Evolutionary conservation across 495 filamentous ascomycete species (phyloP).

Genomic region (Tuber umbilicatum): DNA sequence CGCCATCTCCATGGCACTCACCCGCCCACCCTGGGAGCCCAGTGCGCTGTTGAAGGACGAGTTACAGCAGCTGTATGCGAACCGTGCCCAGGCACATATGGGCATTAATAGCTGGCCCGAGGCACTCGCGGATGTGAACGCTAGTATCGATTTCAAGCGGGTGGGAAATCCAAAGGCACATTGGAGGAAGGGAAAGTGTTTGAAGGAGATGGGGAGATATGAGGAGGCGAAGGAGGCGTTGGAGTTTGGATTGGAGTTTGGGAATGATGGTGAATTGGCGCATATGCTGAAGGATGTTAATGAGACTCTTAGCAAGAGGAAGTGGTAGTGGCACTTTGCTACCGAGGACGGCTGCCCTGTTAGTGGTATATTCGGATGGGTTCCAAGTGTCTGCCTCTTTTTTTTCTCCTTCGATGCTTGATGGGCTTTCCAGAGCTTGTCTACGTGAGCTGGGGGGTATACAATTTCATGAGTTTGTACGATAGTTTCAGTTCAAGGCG

Average conservation of each 20-base stretch:
- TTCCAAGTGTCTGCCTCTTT: not conserved
- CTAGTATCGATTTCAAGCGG: constrained; percentile 81
- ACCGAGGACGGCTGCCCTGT: not conserved
- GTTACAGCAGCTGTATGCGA: constrained; percentile 66
- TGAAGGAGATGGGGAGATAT: constrained; percentile 83
- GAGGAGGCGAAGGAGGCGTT: constrained; percentile 76
- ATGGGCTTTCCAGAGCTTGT: not conserved
- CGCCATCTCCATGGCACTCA: constrained; percentile 79
- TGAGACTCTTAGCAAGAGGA: constrained; percentile 23
- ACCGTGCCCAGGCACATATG: constrained; percentile 88
- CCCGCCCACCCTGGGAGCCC: constrained; percentile 81
- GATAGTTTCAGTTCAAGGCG: constrained; percentile 1
- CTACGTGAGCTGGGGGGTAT: not conserved
- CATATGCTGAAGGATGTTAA: constrained; percentile 61
- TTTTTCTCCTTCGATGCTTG: not conserved
- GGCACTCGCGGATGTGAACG: constrained; percentile 73
- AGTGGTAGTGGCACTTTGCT: constrained; percentile 11
- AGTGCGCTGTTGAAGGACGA: constrained; percentile 74
- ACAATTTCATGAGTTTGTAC: not conserved
- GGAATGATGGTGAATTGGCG: constrained; percentile 63
- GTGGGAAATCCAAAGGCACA: constrained; percentile 87
- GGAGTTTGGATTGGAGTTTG: constrained; percentile 68
- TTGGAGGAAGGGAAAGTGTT: constrained; percentile 74
- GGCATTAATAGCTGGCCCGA: constrained; percentile 69
- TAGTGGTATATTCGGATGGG: not conserved